A percentile compares a stretch with the other conserved stretches of the same genome.
These are phyloP conservation scores for Rhynchosporium graminicola DNA, from an alignment of 2,329 filamentous ascomycete genomes.

Conservation along the genomic window DNA sequence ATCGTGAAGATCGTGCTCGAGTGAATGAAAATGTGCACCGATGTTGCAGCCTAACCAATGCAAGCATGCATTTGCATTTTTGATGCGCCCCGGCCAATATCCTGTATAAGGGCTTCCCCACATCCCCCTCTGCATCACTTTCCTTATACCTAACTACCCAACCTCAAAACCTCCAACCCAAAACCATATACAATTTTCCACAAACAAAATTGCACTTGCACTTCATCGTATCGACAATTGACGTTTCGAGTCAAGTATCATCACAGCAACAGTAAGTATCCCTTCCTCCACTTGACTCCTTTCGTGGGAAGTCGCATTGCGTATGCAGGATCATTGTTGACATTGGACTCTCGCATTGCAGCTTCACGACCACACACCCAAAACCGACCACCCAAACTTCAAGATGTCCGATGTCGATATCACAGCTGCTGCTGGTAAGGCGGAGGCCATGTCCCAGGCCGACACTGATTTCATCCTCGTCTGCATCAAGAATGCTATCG, in stretches of 20 bases:
- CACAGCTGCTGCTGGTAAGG: not conserved
- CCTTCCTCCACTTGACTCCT: not conserved
- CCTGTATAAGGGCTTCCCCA: not conserved
- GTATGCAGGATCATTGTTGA: not conserved
- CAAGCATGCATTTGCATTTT: not conserved
- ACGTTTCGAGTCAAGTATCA: not conserved
- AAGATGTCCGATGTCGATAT: conserved; percentile 22
- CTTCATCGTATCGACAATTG: not conserved
- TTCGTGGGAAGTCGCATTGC: not conserved
- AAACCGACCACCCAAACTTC: not conserved
- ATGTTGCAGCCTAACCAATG: conserved; percentile 1
- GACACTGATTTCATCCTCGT: conserved; percentile 34
- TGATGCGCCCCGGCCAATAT: not conserved
- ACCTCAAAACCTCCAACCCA: not conserved
- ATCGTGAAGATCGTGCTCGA: not conserved
- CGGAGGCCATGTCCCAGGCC: conserved; percentile 20
- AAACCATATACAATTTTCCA: not conserved
- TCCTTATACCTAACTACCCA: not conserved
- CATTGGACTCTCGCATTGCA: not conserved
- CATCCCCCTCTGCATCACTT: not conserved
- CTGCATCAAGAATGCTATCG: conserved; percentile 33
- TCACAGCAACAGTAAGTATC: not conserved
- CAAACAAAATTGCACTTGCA: not conserved
- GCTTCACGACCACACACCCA: not conserved
- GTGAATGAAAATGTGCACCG: not conserved